Base-by-base conservation (phyloP, 768 basidiomycete species). In the Clathrus columnatus region DNA sequence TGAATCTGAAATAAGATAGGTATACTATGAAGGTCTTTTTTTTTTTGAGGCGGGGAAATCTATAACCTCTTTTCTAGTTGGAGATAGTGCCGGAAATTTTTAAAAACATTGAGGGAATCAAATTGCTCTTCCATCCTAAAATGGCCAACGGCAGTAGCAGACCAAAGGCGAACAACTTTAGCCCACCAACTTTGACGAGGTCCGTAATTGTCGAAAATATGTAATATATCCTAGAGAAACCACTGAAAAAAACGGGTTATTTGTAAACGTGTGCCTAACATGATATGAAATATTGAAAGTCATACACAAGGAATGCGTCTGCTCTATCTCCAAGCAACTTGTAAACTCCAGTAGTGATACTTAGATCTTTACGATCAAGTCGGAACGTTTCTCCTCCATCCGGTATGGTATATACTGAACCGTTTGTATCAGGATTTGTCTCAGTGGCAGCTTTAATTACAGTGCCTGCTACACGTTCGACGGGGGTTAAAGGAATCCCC, bases 361-460 rank as follows among this genome's bases (percentile, higher is more conserved):
- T 67, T 57, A 79, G 76, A 42, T 71, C 72, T 16, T 50, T 29
- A 24, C 57, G 60, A 14, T 72, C 70, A 5, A 79, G 66, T 54
- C 70, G 64, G 58, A 78, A 75, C 6, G 76, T 73, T 2, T 75
- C 75, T 2, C 80, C 79, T 58, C 77, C 70, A 58, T 81, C 78
- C 1, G 70, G 68, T 26, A 81, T 65, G 2, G 78, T 59, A 69
- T 74, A 80, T 0, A 75, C 70, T 47, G 68, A 69, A 2, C 78
- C 79, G 57, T 69, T 78, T 20, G 75, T 74, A 30, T 63, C 68
- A 23, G 66, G 62, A 60, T 77, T 70, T 1, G 73, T 68, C 48
- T 78, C 70, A 8, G 74, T 76, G 16, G 78, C 75, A 42, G 76
- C 74, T 54, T 73, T 72, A 61, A 82, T 73, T 52, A 81, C 77